A percentile compares a stretch with the other conserved stretches of the same genome.
These are phyloP conservation scores for Meredithiella fracta DNA, from an alignment of 2,329 filamentous ascomycete species.

Conservation along the genomic window DNA sequence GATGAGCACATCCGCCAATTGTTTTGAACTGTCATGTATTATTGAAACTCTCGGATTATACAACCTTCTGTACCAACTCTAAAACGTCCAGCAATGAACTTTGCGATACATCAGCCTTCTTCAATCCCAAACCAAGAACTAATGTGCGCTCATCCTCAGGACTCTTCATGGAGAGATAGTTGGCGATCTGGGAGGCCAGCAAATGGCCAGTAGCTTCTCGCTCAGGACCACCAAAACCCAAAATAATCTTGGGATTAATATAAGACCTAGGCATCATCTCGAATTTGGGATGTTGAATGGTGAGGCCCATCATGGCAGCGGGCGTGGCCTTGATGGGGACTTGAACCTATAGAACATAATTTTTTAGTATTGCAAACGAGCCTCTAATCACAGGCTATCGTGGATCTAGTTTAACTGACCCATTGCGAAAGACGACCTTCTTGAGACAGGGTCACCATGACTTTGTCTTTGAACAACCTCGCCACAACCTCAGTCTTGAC, in stretches of 20 bases:
- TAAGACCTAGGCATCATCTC: slow-evolving; percentile 57
- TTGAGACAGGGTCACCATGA: slow-evolving; percentile 78
- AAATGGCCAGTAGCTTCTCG: slow-evolving; percentile 76
- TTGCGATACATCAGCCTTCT: slow-evolving; percentile 31
- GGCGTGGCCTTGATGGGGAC: slow-evolving; percentile 58
- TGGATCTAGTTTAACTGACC: slow-evolving; percentile 37
- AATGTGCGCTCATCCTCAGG: slow-evolving; percentile 46
- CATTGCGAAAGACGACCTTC: slow-evolving; percentile 77
- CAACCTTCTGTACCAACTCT: slow-evolving; percentile 42
- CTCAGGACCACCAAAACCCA: slow-evolving; percentile 66
- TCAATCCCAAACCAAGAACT: slow-evolving; percentile 44
- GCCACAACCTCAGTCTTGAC: slow-evolving; percentile 55
- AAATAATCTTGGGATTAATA: slow-evolving; percentile 69
- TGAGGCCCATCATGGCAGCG: slow-evolving; percentile 10
- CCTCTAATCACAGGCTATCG: background rate
- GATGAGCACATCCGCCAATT: background rate
- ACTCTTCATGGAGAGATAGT: slow-evolving; percentile 54
- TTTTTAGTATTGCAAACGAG: background rate
- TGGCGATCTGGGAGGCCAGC: slow-evolving; percentile 78
- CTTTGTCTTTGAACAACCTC: slow-evolving; percentile 72
- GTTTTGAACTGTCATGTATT: too few relatives aligned
- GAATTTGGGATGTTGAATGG: slow-evolving; percentile 4
- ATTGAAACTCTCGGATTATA: slow-evolving; percentile 22
- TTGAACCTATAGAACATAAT: slow-evolving; percentile 42
- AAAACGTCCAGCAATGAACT: slow-evolving; percentile 49